Conservation (phyloP, 2,329 filamentous ascomycete species). For the Sclerotinia borealis region DNA sequence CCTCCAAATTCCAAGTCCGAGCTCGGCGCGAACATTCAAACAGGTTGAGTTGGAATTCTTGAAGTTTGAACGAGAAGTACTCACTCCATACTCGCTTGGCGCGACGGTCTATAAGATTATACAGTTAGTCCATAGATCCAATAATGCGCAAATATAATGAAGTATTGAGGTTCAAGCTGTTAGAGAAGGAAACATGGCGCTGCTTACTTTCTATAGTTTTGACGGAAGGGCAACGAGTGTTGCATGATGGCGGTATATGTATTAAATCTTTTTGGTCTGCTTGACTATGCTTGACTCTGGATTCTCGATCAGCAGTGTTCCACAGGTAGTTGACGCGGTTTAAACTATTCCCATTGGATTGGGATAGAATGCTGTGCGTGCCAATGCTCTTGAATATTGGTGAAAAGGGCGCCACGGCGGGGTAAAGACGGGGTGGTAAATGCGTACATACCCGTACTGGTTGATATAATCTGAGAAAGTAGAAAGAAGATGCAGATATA, state of each 20-base stretch:
- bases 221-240: slow-evolving; percentile 13
- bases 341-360: neutral
- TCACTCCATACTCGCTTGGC: slow-evolving; percentile 33
- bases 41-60: neutral
- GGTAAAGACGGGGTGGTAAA: slow-evolving; percentile 8
- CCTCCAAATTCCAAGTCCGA: neutral
- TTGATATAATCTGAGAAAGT: neutral
- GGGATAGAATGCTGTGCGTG: neutral
- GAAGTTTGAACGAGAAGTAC: slow-evolving; percentile 7
- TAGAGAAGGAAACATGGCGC: neutral
- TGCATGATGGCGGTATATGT: slow-evolving; percentile 7
- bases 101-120: slow-evolving; percentile 21
- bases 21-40: neutral
- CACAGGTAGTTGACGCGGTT: neutral
- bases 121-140: neutral
- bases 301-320: neutral
- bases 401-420: slow-evolving; percentile 10
- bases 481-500: neutral
- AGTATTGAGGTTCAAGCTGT: neutral
- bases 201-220: slow-evolving; percentile 13
- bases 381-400: neutral
- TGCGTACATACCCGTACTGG: slow-evolving; percentile 2
- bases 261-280: neutral
- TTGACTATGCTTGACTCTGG: neutral
- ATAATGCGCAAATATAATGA: neutral